Conservation (phyloP, 371 early-diverging fungal species). For the Apophysomyces variabilis region DNA sequence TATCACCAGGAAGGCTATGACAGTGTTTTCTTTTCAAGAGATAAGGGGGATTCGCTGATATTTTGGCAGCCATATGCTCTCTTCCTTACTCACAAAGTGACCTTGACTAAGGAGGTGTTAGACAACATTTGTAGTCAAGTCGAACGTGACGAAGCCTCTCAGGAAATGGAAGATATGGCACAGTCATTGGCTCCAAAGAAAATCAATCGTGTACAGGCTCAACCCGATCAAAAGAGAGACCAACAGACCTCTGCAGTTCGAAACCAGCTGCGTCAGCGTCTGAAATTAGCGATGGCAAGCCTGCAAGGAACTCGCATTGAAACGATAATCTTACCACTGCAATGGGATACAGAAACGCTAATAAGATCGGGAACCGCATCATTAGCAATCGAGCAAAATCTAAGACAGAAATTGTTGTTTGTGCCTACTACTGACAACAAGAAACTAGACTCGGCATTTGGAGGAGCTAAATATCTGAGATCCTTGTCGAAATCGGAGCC, state of each 20-base stretch:
- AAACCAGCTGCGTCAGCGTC: neutral
- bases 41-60: neutral
- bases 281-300: neutral
- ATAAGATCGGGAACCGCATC: neutral
- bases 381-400: neutral
- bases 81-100: neutral
- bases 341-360: constrained; percentile 2
- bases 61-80: neutral
- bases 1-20: neutral
- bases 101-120: neutral
- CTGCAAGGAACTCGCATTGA: constrained; percentile 1
- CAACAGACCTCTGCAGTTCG: neutral
- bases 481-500: neutral
- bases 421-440: neutral
- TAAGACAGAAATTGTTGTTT: neutral
- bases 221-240: neutral
- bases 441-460: constrained; percentile 2
- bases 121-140: neutral
- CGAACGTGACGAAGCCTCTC: neutral
- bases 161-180: neutral
- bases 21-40: neutral
- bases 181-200: neutral
- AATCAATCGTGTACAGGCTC: neutral
- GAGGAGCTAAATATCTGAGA: neutral
- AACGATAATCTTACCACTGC: neutral